Base-by-base conservation (phyloP, 352 stramenopile genomes). In the Globisporangium megalacanthum region DNA sequence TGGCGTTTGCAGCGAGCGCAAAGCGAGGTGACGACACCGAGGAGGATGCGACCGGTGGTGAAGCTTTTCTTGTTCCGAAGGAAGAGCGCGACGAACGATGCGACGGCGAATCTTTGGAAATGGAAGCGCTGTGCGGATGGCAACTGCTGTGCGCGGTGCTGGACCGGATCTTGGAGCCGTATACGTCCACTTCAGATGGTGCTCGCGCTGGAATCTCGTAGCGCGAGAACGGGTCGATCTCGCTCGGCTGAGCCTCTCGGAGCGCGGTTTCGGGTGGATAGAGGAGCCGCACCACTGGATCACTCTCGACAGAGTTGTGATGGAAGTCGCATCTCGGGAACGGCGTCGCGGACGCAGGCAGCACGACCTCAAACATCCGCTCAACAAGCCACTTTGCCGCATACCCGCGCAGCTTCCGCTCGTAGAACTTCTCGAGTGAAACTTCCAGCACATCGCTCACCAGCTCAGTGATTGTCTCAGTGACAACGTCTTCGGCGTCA, bases 401-500 rank as follows among this genome's bases (percentile, higher is more conserved):
- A 49, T 68, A 84, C 10, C 41, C 45, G 14, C 65, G 54, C 25
- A 89, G 60, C 2, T 54, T 66, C 0, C 48, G 22, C 25, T 58
- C 49, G 13, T 78, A 64, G 22, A 75, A 66, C 1, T 20, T 56
- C 31, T 70, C 62, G 2, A 79, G 50, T 17, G 70, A 69, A 19
- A 25, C 22, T 19, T 10, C n/a, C 19, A 29, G 11, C 17, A 19
- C 9, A 6, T 48, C 42, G 42, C 11, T 9, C 42, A 48, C 42
- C 19, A 48, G 42, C 17, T 48, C 42, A 6, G 5, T 10, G 42
- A 48, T 19, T 5, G 29, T 31, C 42, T 15, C n/a, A 19, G 29
- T 31, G 17, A 31, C 19, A 19, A 14, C 3, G 5, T 25, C 42
- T 19, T 48, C 42, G 8, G n/a, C 15, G 42, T 20, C 19, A 19